Evolutionary conservation across 371 early-diverging fungal genomes (phyloP).

Genomic region (Apophysomyces elegans): DNA sequence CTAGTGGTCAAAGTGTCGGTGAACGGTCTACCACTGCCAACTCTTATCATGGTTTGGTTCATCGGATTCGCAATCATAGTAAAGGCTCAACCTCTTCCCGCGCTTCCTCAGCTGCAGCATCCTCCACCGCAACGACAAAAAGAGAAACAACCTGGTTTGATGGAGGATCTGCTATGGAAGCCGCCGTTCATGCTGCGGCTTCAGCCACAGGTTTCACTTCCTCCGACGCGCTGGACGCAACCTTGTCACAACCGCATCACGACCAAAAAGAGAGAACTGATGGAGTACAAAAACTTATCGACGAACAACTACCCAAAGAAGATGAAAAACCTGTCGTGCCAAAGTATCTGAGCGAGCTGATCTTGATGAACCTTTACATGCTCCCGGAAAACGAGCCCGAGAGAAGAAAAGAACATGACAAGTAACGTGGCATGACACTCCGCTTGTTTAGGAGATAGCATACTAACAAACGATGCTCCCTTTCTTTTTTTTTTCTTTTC

Average conservation of each 20-base stretch:
- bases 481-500: background rate
- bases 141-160: background rate
- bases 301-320: background rate
- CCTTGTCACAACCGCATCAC: background rate
- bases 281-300: background rate
- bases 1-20: background rate
- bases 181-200: slow-evolving; percentile 1
- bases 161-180: background rate
- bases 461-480: background rate
- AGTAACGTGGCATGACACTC: slow-evolving; percentile 8
- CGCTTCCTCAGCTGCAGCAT: background rate
- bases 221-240: slow-evolving; percentile 8
- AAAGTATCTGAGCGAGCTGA: slow-evolving; percentile 12
- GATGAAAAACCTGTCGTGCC: slow-evolving; percentile 17
- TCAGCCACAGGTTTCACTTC: background rate
- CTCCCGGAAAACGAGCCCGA: slow-evolving; percentile 12
- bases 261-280: too few species aligned
- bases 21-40: background rate
- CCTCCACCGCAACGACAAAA: background rate
- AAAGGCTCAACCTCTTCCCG: background rate
- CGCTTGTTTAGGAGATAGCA: background rate
- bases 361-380: slow-evolving; percentile 18
- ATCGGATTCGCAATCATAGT: slow-evolving; percentile 3
- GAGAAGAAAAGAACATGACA: slow-evolving; percentile 25
- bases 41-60: background rate